These are phyloP conservation scores for Avena insularis DNA, from an alignment of 176 grass and related monocot genomes.

Conservation along the genomic window DNA sequence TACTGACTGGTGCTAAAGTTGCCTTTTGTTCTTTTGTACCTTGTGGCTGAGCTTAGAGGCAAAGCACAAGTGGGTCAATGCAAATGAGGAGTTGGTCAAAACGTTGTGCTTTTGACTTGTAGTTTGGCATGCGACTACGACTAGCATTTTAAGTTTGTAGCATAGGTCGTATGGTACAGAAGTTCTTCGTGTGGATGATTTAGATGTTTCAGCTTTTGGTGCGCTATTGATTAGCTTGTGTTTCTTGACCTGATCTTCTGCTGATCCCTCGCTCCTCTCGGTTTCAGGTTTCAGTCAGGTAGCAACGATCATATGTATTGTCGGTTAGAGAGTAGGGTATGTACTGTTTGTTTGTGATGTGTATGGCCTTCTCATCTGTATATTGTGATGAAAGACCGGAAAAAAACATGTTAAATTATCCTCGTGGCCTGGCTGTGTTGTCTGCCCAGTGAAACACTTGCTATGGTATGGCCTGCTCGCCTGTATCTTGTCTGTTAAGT, in stretches of 20 bases:
- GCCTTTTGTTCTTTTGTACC: conserved; percentile 23
- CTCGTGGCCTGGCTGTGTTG: background rate
- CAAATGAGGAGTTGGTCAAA: background rate
- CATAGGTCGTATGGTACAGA: background rate
- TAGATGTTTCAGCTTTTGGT: background rate
- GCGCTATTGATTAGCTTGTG: background rate
- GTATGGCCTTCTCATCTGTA: background rate
- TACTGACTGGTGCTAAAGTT: background rate
- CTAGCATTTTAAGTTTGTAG: background rate
- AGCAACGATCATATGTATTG: background rate
- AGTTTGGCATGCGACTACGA: background rate
- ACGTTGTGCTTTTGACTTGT: background rate
- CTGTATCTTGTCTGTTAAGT: background rate
- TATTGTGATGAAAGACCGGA: background rate
- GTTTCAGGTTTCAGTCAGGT: background rate
- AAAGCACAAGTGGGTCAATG: background rate
- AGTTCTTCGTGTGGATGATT: background rate
- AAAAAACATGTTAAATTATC: background rate
- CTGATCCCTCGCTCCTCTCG: background rate
- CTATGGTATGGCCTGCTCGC: background rate
- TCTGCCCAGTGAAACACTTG: background rate
- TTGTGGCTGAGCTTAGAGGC: conserved; percentile 19
- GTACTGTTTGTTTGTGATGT: background rate
- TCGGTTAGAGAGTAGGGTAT: background rate
- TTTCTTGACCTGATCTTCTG: background rate